phyloP scores from a whole-genome alignment of 1,284 basidiomycete genomes.

The Kalmanozyma brasiliensis region DNA sequence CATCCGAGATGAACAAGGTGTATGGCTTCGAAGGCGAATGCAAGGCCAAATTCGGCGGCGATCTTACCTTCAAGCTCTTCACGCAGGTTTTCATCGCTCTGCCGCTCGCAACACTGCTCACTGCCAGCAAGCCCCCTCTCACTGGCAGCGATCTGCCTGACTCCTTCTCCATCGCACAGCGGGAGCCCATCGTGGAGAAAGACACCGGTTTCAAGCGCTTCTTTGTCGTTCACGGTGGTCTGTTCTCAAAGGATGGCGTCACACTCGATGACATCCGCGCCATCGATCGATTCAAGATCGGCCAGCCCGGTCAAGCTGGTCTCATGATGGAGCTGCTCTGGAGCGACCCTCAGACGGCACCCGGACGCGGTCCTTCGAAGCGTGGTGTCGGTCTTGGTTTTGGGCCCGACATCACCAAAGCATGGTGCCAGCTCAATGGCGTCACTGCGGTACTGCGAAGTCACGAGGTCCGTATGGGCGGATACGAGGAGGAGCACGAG shows the following conservation, averaged over 20 bases:
- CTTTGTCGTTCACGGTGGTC: constrained; percentile 90
- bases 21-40: constrained; percentile 92
- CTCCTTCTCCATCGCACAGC: constrained; percentile 55
- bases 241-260: constrained; percentile 93
- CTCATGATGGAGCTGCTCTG: constrained; percentile 80
- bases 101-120: constrained; percentile 87
- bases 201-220: constrained; percentile 81
- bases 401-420: constrained; percentile 75
- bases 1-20: constrained; percentile 79
- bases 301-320: constrained; percentile 93
- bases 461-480: constrained; percentile 92
- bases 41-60: constrained; percentile 71
- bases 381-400: constrained; percentile 95
- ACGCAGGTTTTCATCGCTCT: constrained; percentile 62
- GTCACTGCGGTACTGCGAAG: constrained; percentile 90
- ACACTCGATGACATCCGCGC: constrained; percentile 90
- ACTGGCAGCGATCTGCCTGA: constrained; percentile 51
- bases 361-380: constrained; percentile 95
- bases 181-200: constrained; percentile 77
- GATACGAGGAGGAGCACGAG: constrained; percentile 88
- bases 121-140: constrained; percentile 76
- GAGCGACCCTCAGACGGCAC: constrained; percentile 89
- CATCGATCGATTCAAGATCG: constrained; percentile 81
- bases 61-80: constrained; percentile 65
- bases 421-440: constrained; percentile 88